Evolutionary conservation across 306 rosid genomes (phyloP).

Genomic region (Gastrolobium bilobum): DNA sequence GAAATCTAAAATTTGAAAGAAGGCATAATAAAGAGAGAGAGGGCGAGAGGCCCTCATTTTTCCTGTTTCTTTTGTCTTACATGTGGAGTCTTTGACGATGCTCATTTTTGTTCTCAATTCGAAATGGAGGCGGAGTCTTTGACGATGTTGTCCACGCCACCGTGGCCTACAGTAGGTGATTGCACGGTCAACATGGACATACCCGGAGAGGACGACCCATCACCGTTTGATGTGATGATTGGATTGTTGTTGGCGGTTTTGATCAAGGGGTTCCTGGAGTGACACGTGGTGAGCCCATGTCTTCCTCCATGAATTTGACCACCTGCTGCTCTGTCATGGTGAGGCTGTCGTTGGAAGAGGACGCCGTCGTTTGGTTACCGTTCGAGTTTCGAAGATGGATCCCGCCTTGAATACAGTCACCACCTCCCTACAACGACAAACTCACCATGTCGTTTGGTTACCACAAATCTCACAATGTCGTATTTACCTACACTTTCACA

Average conservation of each 20-base stretch:
- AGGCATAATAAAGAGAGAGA: constrained; percentile 79
- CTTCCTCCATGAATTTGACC: constrained; percentile 93
- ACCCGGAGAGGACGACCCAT: constrained; percentile 88
- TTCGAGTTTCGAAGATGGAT: constrained; percentile 43
- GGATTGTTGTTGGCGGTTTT: constrained; percentile 26
- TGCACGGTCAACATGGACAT: constrained; percentile 85
- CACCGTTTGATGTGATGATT: constrained; percentile 59
- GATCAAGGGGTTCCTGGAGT: constrained; percentile 67
- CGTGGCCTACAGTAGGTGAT: constrained; percentile 65
- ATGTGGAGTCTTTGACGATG: too few species aligned
- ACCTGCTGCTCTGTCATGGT: constrained; percentile 94
- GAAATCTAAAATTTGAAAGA: constrained; percentile 88
- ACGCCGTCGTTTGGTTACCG: constrained; percentile 59
- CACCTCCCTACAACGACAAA: constrained; percentile 71
- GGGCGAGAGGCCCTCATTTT: constrained; percentile 85
- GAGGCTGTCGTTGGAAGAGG: constrained; percentile 71
- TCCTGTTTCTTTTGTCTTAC: constrained; percentile 46
- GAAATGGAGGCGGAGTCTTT: constrained; percentile 83
- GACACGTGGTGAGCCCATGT: constrained; percentile 96
- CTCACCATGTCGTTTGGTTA: not conserved
- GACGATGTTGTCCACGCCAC: constrained; percentile 53
- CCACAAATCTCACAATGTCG: too few species aligned
- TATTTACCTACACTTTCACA: too few species aligned
- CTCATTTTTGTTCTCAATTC: not conserved
- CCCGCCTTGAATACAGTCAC: constrained; percentile 73